phyloP scores from a whole-genome alignment of 805 yeast genomes.

The Hanseniaspora nectarophila region DNA sequence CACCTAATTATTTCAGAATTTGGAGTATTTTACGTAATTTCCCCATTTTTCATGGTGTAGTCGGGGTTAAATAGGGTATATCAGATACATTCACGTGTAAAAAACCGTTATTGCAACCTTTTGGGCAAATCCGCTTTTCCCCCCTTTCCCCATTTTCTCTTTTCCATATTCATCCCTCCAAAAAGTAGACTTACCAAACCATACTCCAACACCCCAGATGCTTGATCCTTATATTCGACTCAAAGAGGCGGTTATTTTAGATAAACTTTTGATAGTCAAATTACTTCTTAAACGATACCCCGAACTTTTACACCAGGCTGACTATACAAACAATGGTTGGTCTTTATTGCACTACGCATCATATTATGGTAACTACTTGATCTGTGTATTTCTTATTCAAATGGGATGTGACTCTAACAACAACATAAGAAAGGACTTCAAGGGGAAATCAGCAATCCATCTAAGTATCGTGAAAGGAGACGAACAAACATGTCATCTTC shows the following conservation, averaged over 20 bases:
- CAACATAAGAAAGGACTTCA: slow-evolving; percentile 43
- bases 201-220: no score
- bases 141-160: no score
- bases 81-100: no score
- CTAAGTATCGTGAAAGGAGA: slow-evolving; percentile 52
- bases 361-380: slow-evolving; percentile 54
- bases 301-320: slow-evolving; percentile 53
- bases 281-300: slow-evolving; percentile 60
- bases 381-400: slow-evolving; percentile 48
- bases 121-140: no score
- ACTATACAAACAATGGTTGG: slow-evolving; percentile 66
- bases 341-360: slow-evolving; percentile 72
- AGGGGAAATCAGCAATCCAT: slow-evolving; percentile 57
- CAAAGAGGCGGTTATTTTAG: slow-evolving; percentile 54
- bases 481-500: slow-evolving; percentile 58
- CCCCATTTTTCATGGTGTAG: no score
- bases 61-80: no score
- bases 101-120: no score
- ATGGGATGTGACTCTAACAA: slow-evolving; percentile 41
- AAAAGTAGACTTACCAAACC: no score
- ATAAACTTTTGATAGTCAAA: slow-evolving; percentile 50
- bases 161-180: no score
- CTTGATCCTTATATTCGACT: slow-evolving; percentile 52
- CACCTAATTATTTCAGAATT: no score
- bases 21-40: no score